A percentile compares a stretch with the other conserved stretches of the same genome.
Evolutionary conservation across 2,329 filamentous ascomycete species (phyloP).

Genomic region (Colletotrichum sp.): DNA sequence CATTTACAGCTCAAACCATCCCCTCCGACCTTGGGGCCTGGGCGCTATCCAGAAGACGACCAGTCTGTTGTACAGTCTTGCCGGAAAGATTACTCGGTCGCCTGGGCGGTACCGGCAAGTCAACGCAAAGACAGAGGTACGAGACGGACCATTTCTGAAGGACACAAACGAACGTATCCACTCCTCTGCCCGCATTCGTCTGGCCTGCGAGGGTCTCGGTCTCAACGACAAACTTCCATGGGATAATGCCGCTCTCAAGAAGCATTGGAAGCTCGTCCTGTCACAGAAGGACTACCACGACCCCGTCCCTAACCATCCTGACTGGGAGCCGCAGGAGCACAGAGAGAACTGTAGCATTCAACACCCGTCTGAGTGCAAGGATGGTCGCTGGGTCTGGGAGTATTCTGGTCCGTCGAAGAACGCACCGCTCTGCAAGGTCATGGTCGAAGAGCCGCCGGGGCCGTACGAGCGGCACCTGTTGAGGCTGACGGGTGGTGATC

Average conservation of each 20-base stretch:
- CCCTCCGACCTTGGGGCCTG: constrained; percentile 53
- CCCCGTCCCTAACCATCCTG: constrained; percentile 36
- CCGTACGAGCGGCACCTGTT: constrained; percentile 57
- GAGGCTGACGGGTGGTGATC: constrained; percentile 45
- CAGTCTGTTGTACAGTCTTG: constrained; percentile 47
- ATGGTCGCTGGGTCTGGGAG: constrained; percentile 58
- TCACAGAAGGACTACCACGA: constrained; percentile 35
- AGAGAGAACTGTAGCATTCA: constrained; percentile 21
- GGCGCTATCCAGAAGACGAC: constrained; percentile 46
- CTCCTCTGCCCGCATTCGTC: constrained; percentile 57
- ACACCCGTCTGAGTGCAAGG: constrained; percentile 26
- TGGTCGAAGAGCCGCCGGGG: constrained; percentile 60
- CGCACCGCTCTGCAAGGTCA: constrained; percentile 44
- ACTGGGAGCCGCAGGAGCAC: constrained; percentile 32
- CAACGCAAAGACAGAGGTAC: constrained; percentile 42
- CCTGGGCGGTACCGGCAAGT: constrained; percentile 54
- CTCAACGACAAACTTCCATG: constrained; percentile 54
- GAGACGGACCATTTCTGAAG: constrained; percentile 43
- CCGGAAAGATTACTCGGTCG: constrained; percentile 46
- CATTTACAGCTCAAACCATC: constrained; percentile 52
- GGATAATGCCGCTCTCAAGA: constrained; percentile 47
- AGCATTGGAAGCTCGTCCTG: constrained; percentile 47
- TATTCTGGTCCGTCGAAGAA: constrained; percentile 49
- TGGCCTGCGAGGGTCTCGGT: constrained; percentile 54
- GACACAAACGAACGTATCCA: constrained; percentile 62